Evolutionary conservation across 228 moss, liverwort and hornwort species (phyloP).

Genomic region (Sphagnum magellanicum): DNA sequence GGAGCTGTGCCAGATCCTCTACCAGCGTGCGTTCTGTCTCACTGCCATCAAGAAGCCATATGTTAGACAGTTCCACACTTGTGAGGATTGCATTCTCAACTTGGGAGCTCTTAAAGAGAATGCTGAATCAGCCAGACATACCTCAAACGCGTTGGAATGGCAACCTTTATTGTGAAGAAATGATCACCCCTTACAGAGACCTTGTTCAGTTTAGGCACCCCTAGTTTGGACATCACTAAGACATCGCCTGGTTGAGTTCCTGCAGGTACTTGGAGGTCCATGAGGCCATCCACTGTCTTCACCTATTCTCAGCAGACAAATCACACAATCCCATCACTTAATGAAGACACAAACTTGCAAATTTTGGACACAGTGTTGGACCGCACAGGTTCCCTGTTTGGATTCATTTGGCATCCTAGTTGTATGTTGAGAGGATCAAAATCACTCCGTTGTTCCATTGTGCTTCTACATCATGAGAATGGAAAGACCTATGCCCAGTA

Average conservation of each 20-base stretch:
- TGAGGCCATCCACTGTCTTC: conserved; percentile 77
- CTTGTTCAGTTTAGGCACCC: conserved; percentile 93
- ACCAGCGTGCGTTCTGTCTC: conserved; percentile 68
- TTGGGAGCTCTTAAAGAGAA: not conserved
- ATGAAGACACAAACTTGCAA: not conserved
- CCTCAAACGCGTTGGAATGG: conserved; percentile 96
- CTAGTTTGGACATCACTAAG: conserved; percentile 79
- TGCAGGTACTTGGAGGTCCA: conserved; percentile 75
- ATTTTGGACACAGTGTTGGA: too few species aligned
- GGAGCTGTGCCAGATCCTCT: conserved; percentile 76
- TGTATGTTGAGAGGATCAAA: too few species aligned
- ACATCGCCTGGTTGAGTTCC: conserved; percentile 97
- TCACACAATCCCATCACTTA: not conserved
- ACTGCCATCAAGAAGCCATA: conserved; percentile 30
- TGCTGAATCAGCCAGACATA: conserved; percentile 13
- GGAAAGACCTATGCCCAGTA: too few species aligned
- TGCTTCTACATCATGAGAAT: too few species aligned
- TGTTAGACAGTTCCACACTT: not conserved
- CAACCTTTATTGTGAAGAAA: conserved; percentile 85
- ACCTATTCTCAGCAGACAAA: conserved; percentile 40
- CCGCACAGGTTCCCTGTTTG: too few species aligned
- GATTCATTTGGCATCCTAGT: too few species aligned
- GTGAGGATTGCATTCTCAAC: too few species aligned
- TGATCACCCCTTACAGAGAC: conserved; percentile 90
- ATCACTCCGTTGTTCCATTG: too few species aligned